Percentiles rank a stretch among this genome's conserved stretches.
These are phyloP conservation scores for Populus euphratica DNA, from an alignment of 345 rosid genomes.

Conservation along the genomic window DNA sequence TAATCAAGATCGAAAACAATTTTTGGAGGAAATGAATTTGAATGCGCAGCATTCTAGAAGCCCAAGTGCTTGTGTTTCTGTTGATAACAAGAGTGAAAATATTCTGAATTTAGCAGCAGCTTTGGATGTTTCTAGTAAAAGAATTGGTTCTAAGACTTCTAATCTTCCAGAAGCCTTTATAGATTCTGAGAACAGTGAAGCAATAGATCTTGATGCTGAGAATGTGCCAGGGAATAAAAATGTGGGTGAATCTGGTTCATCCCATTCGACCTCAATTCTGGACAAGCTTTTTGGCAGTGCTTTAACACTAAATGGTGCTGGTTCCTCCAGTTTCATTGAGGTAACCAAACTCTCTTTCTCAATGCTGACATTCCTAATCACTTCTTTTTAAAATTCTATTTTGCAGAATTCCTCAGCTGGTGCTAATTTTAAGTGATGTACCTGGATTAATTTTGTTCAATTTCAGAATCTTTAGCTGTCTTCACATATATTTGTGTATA, in stretches of 20 bases:
- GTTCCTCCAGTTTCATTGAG: constrained; percentile 41
- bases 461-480: background rate
- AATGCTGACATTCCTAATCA: background rate
- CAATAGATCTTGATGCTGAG: constrained; percentile 41
- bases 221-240: constrained; percentile 32
- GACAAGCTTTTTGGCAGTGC: constrained; percentile 72
- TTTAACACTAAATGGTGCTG: constrained; percentile 43
- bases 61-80: constrained; percentile 27
- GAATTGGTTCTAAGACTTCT: constrained; percentile 29
- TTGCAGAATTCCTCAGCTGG: background rate
- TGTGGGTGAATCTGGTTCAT: constrained; percentile 32
- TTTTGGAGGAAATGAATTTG: constrained; percentile 27
- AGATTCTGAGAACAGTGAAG: constrained; percentile 30
- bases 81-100: constrained; percentile 28
- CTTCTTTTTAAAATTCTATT: background rate
- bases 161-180: constrained; percentile 38
- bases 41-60: constrained; percentile 40
- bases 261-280: constrained; percentile 58
- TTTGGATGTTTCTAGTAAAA: constrained; percentile 37
- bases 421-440: background rate
- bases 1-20: constrained; percentile 40
- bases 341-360: constrained; percentile 27
- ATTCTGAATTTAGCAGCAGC: constrained; percentile 33
- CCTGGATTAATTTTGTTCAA: background rate
- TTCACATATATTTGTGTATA: background rate